phyloP scores from a whole-genome alignment of 164 flowering plant genomes.

The Tinospora cordifolia region DNA sequence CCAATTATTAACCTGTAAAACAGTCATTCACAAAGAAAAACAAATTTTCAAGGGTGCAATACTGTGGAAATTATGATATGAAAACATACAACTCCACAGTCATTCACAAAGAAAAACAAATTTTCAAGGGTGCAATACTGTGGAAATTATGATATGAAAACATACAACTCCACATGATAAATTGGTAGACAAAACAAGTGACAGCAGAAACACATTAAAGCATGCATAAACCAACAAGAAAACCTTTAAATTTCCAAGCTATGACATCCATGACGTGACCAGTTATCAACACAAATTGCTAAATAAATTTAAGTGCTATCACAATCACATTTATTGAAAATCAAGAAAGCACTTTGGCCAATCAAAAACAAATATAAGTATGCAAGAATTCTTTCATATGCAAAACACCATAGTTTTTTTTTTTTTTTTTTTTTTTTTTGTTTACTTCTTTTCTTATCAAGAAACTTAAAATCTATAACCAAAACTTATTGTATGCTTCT shows the following conservation, averaged over 20 bases:
- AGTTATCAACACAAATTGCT: neutral
- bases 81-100: neutral
- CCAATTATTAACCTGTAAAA: slow-evolving; percentile 67
- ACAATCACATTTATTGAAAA: neutral
- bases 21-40: neutral
- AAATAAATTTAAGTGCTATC: neutral
- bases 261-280: neutral
- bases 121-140: neutral
- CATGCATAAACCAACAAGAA: neutral
- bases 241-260: neutral
- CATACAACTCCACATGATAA: neutral
- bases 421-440: no score
- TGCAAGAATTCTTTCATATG: no score
- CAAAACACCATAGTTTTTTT: no score
- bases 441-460: no score
- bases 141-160: neutral
- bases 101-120: neutral
- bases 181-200: neutral
- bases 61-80: neutral
- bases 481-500: neutral
- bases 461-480: neutral
- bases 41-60: neutral
- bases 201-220: neutral
- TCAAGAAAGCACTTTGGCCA: neutral
- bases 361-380: neutral